Base-by-base conservation (phyloP, 1,284 basidiomycete genomes). In the Apiotrichum sp. region DNA sequence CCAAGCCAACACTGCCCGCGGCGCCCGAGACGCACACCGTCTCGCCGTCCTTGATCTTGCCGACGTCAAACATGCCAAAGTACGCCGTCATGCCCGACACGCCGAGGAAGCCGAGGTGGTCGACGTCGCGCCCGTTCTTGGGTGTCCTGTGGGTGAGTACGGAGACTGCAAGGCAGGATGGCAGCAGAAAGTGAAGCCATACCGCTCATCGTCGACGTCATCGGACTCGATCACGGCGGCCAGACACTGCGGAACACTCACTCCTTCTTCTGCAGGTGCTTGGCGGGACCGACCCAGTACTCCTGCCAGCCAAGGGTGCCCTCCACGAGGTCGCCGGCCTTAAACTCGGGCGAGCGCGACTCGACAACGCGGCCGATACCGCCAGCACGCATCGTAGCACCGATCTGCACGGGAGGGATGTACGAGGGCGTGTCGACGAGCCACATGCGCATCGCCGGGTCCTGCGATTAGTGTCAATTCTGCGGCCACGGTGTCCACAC, bases 361-460 rank as follows among this genome's bases (percentile, higher is more conserved):
- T 80, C 77, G 45, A 89, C 70, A 31, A 95, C 84, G 31, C 83
- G 80, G 33, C 86, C 90, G 16, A 93, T 73, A 3, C 83, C 87
- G 3, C 64, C 62, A 0, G 87, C 84, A 32, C 91, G 83, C 91
- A 95, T 79, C 32, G 84, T 84, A 71, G 85, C 88, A 31, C 88
- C 88, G 59, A 93, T 86, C 73, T 89, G 77, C 9, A 93, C 89
- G 7, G 79, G 79, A 3, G 75, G 74, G 36, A 80, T 65, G 63
- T 80, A 80, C 31, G 69, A 85, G 50, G 86, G 80, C 16, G 67
- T 71, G 68, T 90, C 87, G 57, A 81, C 82, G 51, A 95, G 68
- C 81, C 86, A 93, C 9, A 84, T 86, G 38, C 90, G 82, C 88
- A 92, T 91, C 1, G 88, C 87, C 36, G 89, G 88, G 67, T 92